Percentiles rank a stretch among this genome's conserved stretches.
These are phyloP conservation scores for Hansenula lynferdii DNA, from an alignment of 1,139 yeast genomes.

Conservation along the genomic window DNA sequence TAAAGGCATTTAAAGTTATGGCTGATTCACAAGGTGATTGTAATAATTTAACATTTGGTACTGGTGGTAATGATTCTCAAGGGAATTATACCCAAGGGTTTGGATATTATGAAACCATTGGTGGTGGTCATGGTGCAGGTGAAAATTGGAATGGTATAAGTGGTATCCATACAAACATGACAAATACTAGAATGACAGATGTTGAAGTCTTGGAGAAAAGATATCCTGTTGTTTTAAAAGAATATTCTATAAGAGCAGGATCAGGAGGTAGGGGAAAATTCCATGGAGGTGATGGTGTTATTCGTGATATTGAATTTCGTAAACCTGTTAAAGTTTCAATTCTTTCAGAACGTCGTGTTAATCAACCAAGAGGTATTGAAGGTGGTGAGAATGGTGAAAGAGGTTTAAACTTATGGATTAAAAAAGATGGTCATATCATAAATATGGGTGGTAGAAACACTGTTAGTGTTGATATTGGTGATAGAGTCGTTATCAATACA, in stretches of 20 bases:
- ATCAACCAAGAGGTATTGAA: slow-evolving; percentile 54
- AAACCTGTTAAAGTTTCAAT: slow-evolving; percentile 53
- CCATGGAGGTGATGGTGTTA: slow-evolving; percentile 59
- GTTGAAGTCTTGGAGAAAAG: slow-evolving; percentile 64
- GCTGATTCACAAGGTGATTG: slow-evolving; percentile 78
- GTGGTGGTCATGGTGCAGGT: slow-evolving; percentile 71
- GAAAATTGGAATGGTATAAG: slow-evolving; percentile 56
- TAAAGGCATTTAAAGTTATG: slow-evolving; percentile 71
- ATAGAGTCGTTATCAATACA: slow-evolving; percentile 46
- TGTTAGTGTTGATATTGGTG: slow-evolving; percentile 46
- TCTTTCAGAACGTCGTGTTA: slow-evolving; percentile 54
- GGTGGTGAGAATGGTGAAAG: slow-evolving; percentile 58
- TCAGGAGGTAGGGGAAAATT: slow-evolving; percentile 57
- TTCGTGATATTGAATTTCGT: slow-evolving; percentile 58
- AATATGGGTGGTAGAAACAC: slow-evolving; percentile 43
- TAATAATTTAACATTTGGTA: slow-evolving; percentile 70
- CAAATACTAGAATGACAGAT: slow-evolving; percentile 67
- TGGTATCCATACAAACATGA: slow-evolving; percentile 69
- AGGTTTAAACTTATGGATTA: slow-evolving; percentile 57
- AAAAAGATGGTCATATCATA: slow-evolving; percentile 25
- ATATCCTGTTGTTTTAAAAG: slow-evolving; percentile 56
- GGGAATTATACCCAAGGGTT: slow-evolving; percentile 45
- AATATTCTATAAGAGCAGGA: slow-evolving; percentile 45
- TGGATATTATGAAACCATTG: slow-evolving; percentile 70
- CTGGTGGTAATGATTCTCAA: slow-evolving; percentile 34